A percentile compares a stretch with the other conserved stretches of the same genome.
Evolutionary conservation across 352 stramenopile species (phyloP).

Genomic region (Pythium insidiosum): DNA sequence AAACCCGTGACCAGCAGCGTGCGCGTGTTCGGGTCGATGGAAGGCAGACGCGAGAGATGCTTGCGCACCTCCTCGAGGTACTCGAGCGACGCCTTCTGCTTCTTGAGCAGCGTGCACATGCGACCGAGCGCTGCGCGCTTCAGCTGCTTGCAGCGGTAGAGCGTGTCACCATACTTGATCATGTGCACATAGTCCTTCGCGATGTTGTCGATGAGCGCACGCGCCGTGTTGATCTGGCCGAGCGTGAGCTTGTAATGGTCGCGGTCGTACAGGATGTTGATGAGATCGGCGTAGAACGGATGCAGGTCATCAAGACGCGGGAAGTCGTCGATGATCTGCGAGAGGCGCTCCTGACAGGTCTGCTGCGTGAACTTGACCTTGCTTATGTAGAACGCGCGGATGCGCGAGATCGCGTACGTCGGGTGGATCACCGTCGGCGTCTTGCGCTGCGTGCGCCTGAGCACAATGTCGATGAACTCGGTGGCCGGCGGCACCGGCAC

Average conservation of each 20-base stretch:
- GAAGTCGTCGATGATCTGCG: slow-evolving; percentile 98
- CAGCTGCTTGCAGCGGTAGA: slow-evolving; percentile 99
- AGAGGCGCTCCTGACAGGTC: slow-evolving; percentile 97
- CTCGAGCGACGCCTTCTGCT: slow-evolving; percentile 96
- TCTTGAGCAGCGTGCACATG: slow-evolving; percentile 99
- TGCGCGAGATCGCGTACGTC: slow-evolving; percentile 95
- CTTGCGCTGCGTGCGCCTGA: slow-evolving; percentile 98
- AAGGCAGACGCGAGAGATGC: slow-evolving; percentile 97
- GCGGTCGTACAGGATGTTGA: slow-evolving; percentile 99
- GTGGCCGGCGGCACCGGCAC: slow-evolving; percentile 93
- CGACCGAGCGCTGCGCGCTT: slow-evolving; percentile 98
- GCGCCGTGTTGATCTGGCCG: slow-evolving; percentile 98
- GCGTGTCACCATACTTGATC: slow-evolving; percentile 99
- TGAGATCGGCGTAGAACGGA: slow-evolving; percentile 99
- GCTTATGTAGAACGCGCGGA: slow-evolving; percentile 95
- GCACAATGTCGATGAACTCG: slow-evolving; percentile 99
- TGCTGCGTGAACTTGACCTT: slow-evolving; percentile 99
- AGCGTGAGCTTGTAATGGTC: slow-evolving; percentile 99
- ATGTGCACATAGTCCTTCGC: slow-evolving; percentile 98
- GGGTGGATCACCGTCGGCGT: slow-evolving; percentile 99
- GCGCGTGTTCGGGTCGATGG: slow-evolving; percentile 98
- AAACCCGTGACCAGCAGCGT: slow-evolving; percentile 98
- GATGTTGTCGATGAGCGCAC: slow-evolving; percentile 96
- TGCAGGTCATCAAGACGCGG: slow-evolving; percentile 97
- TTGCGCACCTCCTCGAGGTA: slow-evolving; percentile 98